phyloP scores from a whole-genome alignment of 106 monocot genomes.

The Dendrobium catenatum region DNA sequence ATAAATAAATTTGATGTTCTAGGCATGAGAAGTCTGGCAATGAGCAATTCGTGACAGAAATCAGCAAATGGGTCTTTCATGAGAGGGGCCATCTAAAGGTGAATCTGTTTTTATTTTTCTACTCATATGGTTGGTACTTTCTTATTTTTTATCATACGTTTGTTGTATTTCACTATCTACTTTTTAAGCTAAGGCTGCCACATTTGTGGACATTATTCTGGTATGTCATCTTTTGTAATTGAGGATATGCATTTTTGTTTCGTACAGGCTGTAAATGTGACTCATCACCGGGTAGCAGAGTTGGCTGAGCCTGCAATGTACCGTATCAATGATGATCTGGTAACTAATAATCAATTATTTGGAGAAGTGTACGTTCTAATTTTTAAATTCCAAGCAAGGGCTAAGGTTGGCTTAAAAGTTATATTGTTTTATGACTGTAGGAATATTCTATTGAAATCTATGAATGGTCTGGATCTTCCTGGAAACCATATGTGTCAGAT shows the following conservation, averaged over 20 bases:
- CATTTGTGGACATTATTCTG: neutral
- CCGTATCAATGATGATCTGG: constrained; percentile 91
- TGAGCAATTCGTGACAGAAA: constrained; percentile 83
- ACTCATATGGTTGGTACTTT: neutral
- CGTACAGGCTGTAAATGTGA: constrained; percentile 78
- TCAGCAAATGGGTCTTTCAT: constrained; percentile 98
- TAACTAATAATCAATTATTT: constrained; percentile 19
- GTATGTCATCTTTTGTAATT: neutral
- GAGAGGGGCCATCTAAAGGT: constrained; percentile 98
- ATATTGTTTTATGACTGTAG: constrained; percentile 31
- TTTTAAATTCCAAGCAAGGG: neutral
- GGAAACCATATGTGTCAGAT: constrained; percentile 82
- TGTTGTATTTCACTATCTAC: neutral
- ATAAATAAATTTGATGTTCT: constrained; percentile 5
- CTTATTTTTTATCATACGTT: neutral
- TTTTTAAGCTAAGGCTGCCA: neutral
- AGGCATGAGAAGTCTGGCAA: constrained; percentile 83
- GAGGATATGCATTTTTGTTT: constrained; percentile 6
- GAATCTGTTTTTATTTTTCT: constrained; percentile 2
- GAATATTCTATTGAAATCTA: constrained; percentile 91
- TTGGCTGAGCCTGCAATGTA: constrained; percentile 71
- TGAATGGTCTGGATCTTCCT: constrained; percentile 90
- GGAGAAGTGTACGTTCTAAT: neutral
- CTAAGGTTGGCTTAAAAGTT: neutral
- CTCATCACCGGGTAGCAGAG: constrained; percentile 76